Base-by-base conservation (phyloP, 441 rosid species). In the Aquilaria agallochum region DNA sequence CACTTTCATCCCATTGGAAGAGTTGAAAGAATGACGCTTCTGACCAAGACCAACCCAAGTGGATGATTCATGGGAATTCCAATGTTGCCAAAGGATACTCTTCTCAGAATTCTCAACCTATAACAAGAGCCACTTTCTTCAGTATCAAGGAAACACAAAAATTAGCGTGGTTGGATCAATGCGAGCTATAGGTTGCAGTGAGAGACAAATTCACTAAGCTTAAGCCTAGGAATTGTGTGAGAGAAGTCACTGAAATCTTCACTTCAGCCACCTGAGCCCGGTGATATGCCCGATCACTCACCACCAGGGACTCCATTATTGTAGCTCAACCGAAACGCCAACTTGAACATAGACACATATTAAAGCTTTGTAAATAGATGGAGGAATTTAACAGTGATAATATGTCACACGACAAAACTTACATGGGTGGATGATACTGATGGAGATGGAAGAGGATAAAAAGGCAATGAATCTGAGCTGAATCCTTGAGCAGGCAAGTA, bases 401-500 rank as follows among this genome's bases (percentile, higher is more conserved):
- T 31, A 2, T 27, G 42, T 9, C 30, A 31, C 44, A 34, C 34
- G 10, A 20, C 27, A 10, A 55, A 59, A 70, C 80, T 72, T 53
- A 78, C 82, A 65, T 69, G 73, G 55, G 48, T 72, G 5, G 74
- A 68, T n/a, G 73, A 69, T 57, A 59, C 33, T 8, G 76, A 64
- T 56, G 83, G 62, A 50, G 65, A 68, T 11, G 74, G 68, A 67
- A 69, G 67, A 68, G 90, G 84, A 74, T 76, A 65, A 50, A 66
- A 55, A 12, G 87, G 68, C 50, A 70, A 56, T 54, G 87, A 76
- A 61, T 73, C 83, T 46, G 81, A 71, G 66, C 69, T 73, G 67
- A 74, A 77, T 74, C 85, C 76, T 30, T 84, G 88, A 45, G 85
- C 76, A 65, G 94, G 90, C 32, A 83, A 56, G 61, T 81, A 76